Conservation (phyloP, 345 rosid genomes). For the Melastoma malabathricum region DNA sequence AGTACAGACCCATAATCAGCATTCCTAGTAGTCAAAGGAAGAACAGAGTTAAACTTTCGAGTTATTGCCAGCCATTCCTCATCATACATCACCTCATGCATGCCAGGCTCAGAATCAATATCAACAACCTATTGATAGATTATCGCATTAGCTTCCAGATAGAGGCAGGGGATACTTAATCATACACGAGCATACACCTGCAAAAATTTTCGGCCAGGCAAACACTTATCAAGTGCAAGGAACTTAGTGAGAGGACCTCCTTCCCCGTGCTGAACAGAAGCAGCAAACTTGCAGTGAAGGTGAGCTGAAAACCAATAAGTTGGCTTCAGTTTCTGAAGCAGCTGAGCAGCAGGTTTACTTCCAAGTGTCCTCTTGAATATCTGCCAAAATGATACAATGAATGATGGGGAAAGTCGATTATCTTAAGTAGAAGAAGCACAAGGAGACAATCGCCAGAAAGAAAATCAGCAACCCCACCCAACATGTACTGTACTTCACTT, state of each 20-base stretch:
- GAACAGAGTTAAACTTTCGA: slow-evolving; percentile 40
- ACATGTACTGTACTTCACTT: too few relatives aligned
- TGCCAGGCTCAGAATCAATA: slow-evolving; percentile 70
- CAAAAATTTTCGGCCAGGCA: slow-evolving; percentile 56
- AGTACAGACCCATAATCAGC: slow-evolving; percentile 44
- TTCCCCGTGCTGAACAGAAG: slow-evolving; percentile 69
- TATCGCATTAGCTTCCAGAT: not conserved
- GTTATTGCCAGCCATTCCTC: slow-evolving; percentile 88
- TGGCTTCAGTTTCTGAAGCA: slow-evolving; percentile 68
- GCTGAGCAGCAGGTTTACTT: slow-evolving; percentile 75
- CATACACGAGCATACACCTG: slow-evolving; percentile 29
- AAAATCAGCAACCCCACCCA: too few relatives aligned
- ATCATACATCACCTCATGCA: slow-evolving; percentile 59
- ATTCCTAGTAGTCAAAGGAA: slow-evolving; percentile 43
- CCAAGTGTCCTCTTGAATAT: slow-evolving; percentile 57
- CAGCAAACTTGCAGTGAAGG: slow-evolving; percentile 81
- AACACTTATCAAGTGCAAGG: slow-evolving; percentile 86
- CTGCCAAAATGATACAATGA: slow-evolving; percentile 19
- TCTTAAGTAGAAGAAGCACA: not conserved
- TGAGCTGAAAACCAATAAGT: slow-evolving; percentile 93
- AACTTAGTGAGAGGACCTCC: slow-evolving; percentile 68
- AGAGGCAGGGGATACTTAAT: not conserved
- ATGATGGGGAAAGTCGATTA: not conserved
- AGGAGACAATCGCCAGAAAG: not conserved
- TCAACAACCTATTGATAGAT: slow-evolving; percentile 44